These are phyloP conservation scores for Volvariella volvacea DNA, from an alignment of 1,284 basidiomycete genomes.

Conservation along the genomic window DNA sequence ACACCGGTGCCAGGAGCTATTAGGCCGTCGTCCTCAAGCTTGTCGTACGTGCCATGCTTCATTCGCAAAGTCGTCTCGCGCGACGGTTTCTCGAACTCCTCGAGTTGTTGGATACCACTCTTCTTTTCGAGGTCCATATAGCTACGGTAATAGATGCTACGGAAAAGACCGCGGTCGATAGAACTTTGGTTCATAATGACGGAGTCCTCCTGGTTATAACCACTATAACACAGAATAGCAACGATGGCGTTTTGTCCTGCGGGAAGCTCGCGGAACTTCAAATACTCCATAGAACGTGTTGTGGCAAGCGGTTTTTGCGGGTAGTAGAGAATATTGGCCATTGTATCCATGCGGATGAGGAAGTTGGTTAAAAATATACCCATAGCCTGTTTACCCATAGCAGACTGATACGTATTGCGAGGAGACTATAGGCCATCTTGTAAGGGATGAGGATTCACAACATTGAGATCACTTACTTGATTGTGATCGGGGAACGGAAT, in stretches of 20 bases:
- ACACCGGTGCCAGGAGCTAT: constrained; percentile 96
- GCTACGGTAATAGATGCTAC: constrained; percentile 97
- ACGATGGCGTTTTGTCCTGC: constrained; percentile 99
- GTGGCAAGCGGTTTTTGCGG: constrained; percentile 98
- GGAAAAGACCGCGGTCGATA: constrained; percentile 96
- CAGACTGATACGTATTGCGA: constrained; percentile 98
- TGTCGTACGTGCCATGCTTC: constrained; percentile 99
- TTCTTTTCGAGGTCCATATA: constrained; percentile 99
- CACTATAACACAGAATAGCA: constrained; percentile 97
- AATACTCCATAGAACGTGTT: constrained; percentile 97
- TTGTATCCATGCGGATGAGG: constrained; percentile 96
- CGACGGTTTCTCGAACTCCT: constrained; percentile 97
- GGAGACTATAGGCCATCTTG: constrained; percentile 62
- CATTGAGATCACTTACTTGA: constrained; percentile 54
- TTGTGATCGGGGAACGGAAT: constrained; percentile 99
- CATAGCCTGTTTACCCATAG: constrained; percentile 99
- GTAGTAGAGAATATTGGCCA: constrained; percentile 97
- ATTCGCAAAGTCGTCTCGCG: constrained; percentile 91
- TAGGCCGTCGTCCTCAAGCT: constrained; percentile 93
- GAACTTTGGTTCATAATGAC: constrained; percentile 99
- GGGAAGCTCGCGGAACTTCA: constrained; percentile 95
- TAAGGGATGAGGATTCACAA: constrained; percentile 3
- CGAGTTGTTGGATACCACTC: constrained; percentile 85
- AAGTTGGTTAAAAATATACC: constrained; percentile 98
- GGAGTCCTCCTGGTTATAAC: constrained; percentile 99